Evolutionary conservation across 2,329 filamentous ascomycete genomes (phyloP).

Genomic region (Trichoderma hamatum): DNA sequence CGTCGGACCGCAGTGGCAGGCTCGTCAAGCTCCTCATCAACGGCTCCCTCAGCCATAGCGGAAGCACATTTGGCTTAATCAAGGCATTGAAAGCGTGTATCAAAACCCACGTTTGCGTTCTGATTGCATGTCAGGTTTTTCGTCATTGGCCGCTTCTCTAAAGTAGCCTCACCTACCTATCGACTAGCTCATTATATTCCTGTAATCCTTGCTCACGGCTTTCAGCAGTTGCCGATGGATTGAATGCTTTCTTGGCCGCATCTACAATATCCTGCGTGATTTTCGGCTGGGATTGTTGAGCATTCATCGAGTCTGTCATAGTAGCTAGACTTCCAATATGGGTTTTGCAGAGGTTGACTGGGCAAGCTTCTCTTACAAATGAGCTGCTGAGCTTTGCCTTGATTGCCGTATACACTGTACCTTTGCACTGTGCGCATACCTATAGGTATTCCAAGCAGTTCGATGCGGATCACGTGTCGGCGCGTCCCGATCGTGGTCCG

Average conservation of each 20-base stretch:
- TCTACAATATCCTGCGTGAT: slow-evolving; percentile 43
- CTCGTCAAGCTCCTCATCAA: slow-evolving; percentile 61
- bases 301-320: slow-evolving; percentile 37
- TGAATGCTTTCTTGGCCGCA: slow-evolving; percentile 53
- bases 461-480: slow-evolving; percentile 22
- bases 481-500: slow-evolving; percentile 20
- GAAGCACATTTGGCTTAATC: slow-evolving; percentile 62
- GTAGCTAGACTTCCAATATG: background rate
- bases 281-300: slow-evolving; percentile 34
- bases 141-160: background rate
- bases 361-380: slow-evolving; percentile 5
- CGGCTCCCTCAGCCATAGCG: slow-evolving; percentile 61
- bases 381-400: background rate
- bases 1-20: slow-evolving; percentile 63
- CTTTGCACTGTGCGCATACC: background rate
- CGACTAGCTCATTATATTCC: slow-evolving; percentile 53
- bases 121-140: slow-evolving; percentile 30
- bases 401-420: background rate
- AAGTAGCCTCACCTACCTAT: slow-evolving; percentile 46
- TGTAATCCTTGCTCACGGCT: slow-evolving; percentile 41
- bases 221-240: slow-evolving; percentile 44
- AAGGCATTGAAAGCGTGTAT: slow-evolving; percentile 65
- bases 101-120: slow-evolving; percentile 52
- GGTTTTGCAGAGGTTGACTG: background rate
- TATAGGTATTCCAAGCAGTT: background rate